Conservation (phyloP, 768 basidiomycete genomes). For the Leccinum obscurum region DNA sequence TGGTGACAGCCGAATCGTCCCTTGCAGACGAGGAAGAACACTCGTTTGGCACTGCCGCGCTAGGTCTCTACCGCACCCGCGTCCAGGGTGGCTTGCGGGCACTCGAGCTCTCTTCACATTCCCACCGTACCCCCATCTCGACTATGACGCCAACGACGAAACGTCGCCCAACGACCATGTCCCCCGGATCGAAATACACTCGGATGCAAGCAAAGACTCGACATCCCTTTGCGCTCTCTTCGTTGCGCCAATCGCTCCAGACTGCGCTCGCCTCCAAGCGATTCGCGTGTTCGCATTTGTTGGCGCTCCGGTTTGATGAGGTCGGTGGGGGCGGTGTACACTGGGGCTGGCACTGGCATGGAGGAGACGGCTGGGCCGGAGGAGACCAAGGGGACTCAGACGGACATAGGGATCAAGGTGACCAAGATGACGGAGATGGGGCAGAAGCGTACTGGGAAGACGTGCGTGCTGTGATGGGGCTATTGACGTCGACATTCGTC, state of each 20-base stretch:
- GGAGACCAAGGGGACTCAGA: too few species aligned
- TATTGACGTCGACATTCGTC: constrained; percentile 65
- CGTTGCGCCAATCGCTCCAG: constrained; percentile 60
- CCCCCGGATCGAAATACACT: constrained; percentile 62
- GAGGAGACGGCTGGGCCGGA: too few species aligned
- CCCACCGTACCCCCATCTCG: constrained; percentile 24
- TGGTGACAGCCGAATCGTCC: constrained; percentile 22
- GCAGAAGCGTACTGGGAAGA: constrained; percentile 77
- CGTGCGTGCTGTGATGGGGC: constrained; percentile 68
- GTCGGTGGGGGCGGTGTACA: constrained; percentile 43
- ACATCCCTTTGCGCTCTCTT: constrained; percentile 67
- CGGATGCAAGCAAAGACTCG: constrained; percentile 51
- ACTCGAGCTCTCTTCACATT: constrained; percentile 37
- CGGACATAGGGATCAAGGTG: too few species aligned
- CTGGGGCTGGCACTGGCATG: too few species aligned
- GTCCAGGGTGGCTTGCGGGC: constrained; percentile 49
- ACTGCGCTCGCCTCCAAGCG: constrained; percentile 71
- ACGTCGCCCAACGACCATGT: constrained; percentile 31
- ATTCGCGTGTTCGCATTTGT: constrained; percentile 75
- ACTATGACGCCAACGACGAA: constrained; percentile 6
- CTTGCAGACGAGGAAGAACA: constrained; percentile 28
- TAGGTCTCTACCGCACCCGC: constrained; percentile 58
- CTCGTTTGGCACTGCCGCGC: constrained; percentile 61
- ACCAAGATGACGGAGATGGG: too few species aligned
- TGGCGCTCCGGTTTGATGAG: constrained; percentile 75